Conservation (phyloP, 768 basidiomycete species). For the Hygrocybe punicea region DNA sequence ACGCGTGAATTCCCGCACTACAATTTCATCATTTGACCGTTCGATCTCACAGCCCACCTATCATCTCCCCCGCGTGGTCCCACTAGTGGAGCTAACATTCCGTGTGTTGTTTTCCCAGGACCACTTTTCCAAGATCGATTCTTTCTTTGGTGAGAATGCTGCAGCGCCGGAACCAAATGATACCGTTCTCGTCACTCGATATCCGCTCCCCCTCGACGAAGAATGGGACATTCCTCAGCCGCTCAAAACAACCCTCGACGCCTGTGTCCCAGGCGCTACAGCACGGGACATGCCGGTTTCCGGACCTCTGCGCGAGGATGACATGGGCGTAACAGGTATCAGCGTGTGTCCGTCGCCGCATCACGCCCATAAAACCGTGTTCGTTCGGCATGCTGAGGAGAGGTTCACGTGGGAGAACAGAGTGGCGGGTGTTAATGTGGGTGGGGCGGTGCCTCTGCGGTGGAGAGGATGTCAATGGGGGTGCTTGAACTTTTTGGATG, state of each 20-base stretch:
- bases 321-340: slow-evolving; percentile 32
- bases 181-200: slow-evolving; percentile 32
- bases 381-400: slow-evolving; percentile 58
- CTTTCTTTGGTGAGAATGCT: not conserved
- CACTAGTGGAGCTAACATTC: slow-evolving; percentile 34
- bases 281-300: slow-evolving; percentile 1
- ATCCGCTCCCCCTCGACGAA: slow-evolving; percentile 35
- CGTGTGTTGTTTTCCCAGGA: slow-evolving; percentile 35
- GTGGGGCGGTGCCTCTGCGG: slow-evolving; percentile 52
- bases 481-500: slow-evolving; percentile 60
- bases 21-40: not conserved
- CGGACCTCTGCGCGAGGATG: slow-evolving; percentile 15
- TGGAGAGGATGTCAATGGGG: slow-evolving; percentile 69
- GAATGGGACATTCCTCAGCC: slow-evolving; percentile 14
- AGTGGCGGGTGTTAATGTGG: slow-evolving; percentile 51
- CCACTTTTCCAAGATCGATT: slow-evolving; percentile 6
- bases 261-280: slow-evolving; percentile 40
- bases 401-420: slow-evolving; percentile 60
- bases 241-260: slow-evolving; percentile 33
- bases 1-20: not conserved
- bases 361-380: slow-evolving; percentile 39
- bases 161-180: slow-evolving; percentile 10
- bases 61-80: slow-evolving; percentile 6
- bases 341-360: slow-evolving; percentile 50
- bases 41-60: not conserved